These are phyloP conservation scores for Monosporozyma aerobia DNA, from an alignment of 805 yeast species.

Conservation along the genomic window DNA sequence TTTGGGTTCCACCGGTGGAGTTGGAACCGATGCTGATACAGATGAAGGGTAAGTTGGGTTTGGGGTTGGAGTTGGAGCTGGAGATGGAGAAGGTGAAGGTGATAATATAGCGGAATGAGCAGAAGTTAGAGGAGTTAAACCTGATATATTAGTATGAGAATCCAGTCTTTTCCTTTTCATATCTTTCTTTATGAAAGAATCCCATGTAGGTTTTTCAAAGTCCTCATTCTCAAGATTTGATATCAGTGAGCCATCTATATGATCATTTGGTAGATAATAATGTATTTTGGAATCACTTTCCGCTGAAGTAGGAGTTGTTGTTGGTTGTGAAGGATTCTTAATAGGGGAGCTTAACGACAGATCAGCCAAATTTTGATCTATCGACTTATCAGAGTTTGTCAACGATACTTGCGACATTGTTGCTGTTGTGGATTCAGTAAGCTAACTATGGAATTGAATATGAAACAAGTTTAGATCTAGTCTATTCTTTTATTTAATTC, in stretches of 20 bases:
- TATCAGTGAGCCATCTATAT: not conserved
- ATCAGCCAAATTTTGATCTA: constrained; percentile 6
- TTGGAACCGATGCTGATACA: not conserved
- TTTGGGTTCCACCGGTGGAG: not conserved
- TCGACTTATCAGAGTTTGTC: not conserved
- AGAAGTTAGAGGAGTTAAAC: constrained; percentile 2
- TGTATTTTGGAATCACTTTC: not conserved
- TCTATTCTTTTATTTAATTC: not conserved
- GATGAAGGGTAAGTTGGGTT: too few relatives aligned
- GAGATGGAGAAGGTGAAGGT: not conserved
- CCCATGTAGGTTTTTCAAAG: not conserved
- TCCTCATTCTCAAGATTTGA: not conserved
- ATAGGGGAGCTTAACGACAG: constrained; percentile 3
- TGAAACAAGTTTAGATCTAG: not conserved
- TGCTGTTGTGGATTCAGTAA: not conserved
- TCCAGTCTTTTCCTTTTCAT: constrained; percentile 18
- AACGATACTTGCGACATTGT: not conserved
- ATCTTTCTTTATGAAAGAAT: constrained; percentile 12
- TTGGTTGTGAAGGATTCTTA: not conserved
- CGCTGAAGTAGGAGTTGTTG: not conserved
- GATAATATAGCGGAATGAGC: not conserved
- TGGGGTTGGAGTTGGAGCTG: not conserved
- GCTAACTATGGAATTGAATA: not conserved
- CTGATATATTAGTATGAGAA: constrained; percentile 2
- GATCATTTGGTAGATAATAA: not conserved